Evolutionary conservation across 164 flowering plant species (phyloP).

Genomic region (Berberis thunbergii): DNA sequence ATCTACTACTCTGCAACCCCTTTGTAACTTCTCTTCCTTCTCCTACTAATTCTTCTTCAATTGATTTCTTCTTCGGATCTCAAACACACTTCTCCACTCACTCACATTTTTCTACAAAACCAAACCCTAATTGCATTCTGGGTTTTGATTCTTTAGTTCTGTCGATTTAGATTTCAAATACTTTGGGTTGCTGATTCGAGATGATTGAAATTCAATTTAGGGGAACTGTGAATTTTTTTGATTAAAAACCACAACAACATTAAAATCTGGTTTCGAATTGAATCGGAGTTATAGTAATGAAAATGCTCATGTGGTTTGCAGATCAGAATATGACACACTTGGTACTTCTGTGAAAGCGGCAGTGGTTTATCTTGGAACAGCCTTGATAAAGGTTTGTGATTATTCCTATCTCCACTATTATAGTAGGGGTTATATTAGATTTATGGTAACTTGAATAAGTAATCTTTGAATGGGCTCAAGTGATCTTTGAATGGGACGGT

Average conservation of each 20-base stretch:
- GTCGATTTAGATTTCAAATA: background rate
- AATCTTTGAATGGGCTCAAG: too few species aligned
- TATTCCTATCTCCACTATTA: too few species aligned
- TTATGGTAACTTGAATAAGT: too few species aligned
- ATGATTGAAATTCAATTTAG: too few species aligned
- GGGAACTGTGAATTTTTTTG: too few species aligned
- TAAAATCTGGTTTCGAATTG: too few species aligned
- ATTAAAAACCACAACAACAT: too few species aligned
- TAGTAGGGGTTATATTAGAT: too few species aligned
- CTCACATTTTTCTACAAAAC: background rate
- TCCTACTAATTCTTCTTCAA: background rate
- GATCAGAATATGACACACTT: conserved; percentile 94
- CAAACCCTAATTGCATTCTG: conserved; percentile 4
- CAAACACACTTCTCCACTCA: background rate
- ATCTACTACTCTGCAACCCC: conserved; percentile 98
- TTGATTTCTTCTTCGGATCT: background rate
- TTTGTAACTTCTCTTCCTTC: conserved; percentile 32
- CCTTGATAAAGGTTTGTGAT: conserved; percentile 67
- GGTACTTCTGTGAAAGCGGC: conserved; percentile 89
- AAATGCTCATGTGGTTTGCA: conserved; percentile 21
- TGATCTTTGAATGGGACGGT: too few species aligned
- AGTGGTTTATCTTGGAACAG: conserved; percentile 82
- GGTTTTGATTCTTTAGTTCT: background rate
- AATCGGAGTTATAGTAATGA: too few species aligned
- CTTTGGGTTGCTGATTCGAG: too few species aligned